phyloP scores from a whole-genome alignment of 2,329 filamentous ascomycete species.

The Apiospora malaysiana region DNA sequence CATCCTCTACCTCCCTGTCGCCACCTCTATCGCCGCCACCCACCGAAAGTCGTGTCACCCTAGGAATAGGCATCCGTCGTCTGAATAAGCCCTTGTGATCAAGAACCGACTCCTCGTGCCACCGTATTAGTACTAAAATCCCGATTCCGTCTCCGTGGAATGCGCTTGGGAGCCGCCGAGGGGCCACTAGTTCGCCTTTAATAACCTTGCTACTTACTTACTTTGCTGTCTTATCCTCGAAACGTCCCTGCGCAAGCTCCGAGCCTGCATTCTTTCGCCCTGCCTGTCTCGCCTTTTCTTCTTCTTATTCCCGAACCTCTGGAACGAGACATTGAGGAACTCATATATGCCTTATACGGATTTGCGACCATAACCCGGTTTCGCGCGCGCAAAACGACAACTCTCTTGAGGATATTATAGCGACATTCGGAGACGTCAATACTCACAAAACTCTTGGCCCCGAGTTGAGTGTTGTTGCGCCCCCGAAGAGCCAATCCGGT shows the following conservation, averaged over 20 bases:
- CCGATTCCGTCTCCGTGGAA: slow-evolving; percentile 1
- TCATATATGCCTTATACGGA: not conserved
- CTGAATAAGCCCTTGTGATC: slow-evolving; percentile 4
- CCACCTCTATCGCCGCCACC: not conserved
- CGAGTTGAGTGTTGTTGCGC: slow-evolving; percentile 18
- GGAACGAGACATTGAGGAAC: not conserved
- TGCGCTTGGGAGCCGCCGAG: slow-evolving; percentile 18
- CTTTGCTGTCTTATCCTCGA: slow-evolving; percentile 17
- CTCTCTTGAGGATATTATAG: not conserved
- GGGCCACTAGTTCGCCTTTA: slow-evolving; percentile 9
- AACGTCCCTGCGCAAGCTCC: slow-evolving; percentile 4
- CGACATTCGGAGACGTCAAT: slow-evolving; percentile 9
- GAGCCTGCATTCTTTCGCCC: slow-evolving; percentile 13
- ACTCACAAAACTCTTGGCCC: slow-evolving; percentile 14
- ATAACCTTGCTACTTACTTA: not conserved
- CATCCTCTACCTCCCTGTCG: not conserved
- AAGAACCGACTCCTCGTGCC: no score
- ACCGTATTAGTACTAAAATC: not conserved
- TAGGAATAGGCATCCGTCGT: not conserved
- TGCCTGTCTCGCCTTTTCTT: slow-evolving; percentile 15
- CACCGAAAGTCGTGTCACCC: not conserved
- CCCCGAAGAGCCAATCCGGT: slow-evolving; percentile 14
- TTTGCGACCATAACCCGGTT: not conserved
- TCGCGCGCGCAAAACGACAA: not conserved
- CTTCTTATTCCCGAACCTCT: not conserved